Conservation (phyloP, 1,139 yeast species). For the Scheffersomyces titani region DNA sequence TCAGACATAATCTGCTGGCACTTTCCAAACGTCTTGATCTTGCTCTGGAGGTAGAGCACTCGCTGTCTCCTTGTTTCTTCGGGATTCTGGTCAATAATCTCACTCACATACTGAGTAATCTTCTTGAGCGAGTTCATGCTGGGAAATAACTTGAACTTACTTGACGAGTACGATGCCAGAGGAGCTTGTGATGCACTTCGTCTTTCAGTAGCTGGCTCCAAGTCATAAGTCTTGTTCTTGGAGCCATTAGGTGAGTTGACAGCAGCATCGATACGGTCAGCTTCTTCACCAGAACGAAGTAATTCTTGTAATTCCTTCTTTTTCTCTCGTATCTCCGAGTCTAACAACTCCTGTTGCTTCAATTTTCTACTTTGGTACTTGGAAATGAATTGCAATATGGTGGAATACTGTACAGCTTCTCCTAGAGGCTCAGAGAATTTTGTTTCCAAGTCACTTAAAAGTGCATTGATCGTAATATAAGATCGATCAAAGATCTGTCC, state of each 20-base stretch:
- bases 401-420: slow-evolving; percentile 78
- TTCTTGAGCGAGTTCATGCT: slow-evolving; percentile 45
- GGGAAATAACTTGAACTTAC: slow-evolving; percentile 26
- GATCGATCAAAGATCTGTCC: slow-evolving; percentile 83
- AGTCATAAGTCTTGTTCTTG: slow-evolving; percentile 31
- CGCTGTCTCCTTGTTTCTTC: slow-evolving; percentile 62
- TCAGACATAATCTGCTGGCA: slow-evolving; percentile 59
- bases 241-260: slow-evolving; percentile 26
- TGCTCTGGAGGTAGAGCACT: slow-evolving; percentile 51
- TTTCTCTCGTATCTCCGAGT: slow-evolving; percentile 52
- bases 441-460: slow-evolving; percentile 70
- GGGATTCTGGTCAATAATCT: slow-evolving; percentile 71
- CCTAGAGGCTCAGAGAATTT: slow-evolving; percentile 82
- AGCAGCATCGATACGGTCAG: slow-evolving; percentile 36
- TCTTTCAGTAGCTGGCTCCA: slow-evolving; percentile 16
- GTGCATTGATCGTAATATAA: slow-evolving; percentile 62
- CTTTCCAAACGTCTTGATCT: slow-evolving; percentile 54
- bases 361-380: slow-evolving; percentile 71
- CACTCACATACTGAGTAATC: slow-evolving; percentile 63
- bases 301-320: slow-evolving; percentile 43
- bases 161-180: slow-evolving; percentile 2
- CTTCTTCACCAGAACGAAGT: slow-evolving; percentile 42
- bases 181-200: slow-evolving; percentile 15
- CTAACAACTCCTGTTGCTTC: slow-evolving; percentile 63
- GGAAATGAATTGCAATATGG: slow-evolving; percentile 64